Evolutionary conservation across 2,329 filamentous ascomycete species (phyloP).

Genomic region (Colletotrichum sp.): DNA sequence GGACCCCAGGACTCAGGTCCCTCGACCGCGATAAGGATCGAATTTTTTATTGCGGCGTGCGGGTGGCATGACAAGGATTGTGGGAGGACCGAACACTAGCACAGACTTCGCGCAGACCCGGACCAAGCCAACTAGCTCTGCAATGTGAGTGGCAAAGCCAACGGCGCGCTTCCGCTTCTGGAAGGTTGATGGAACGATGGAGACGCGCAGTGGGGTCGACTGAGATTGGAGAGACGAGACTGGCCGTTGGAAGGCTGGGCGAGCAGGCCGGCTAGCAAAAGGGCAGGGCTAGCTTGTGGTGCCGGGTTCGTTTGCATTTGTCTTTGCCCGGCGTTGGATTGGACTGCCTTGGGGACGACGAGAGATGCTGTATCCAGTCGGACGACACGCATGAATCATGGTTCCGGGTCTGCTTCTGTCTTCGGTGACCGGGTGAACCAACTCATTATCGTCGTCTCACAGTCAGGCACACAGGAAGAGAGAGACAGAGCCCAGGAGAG

Average conservation of each 20-base stretch:
- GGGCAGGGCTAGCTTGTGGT: neutral
- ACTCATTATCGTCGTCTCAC: neutral
- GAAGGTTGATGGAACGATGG: constrained; percentile 30
- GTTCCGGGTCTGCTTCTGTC: neutral
- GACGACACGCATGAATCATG: constrained; percentile 15
- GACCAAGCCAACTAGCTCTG: constrained; percentile 11
- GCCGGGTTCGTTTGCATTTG: neutral
- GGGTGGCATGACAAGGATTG: constrained; percentile 7
- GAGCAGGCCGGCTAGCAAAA: neutral
- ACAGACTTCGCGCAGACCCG: neutral
- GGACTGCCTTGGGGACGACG: neutral
- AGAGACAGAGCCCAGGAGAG: neutral
- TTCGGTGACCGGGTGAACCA: neutral
- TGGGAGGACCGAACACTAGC: neutral
- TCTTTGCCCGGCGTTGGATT: neutral
- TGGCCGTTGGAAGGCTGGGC: neutral
- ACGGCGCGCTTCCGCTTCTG: constrained; percentile 27
- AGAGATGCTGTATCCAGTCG: neutral
- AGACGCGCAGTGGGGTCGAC: constrained; percentile 1
- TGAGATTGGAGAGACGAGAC: constrained; percentile 13
- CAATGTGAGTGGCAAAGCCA: constrained; percentile 20
- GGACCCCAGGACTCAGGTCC: neutral
- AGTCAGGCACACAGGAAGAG: neutral
- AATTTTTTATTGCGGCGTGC: neutral
- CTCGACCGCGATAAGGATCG: constrained; percentile 7